Evolutionary conservation across 2,329 filamentous ascomycete genomes (phyloP), one percentile per base, ranked within the genome.

Genomic region (Paecilomyces variotii): DNA sequence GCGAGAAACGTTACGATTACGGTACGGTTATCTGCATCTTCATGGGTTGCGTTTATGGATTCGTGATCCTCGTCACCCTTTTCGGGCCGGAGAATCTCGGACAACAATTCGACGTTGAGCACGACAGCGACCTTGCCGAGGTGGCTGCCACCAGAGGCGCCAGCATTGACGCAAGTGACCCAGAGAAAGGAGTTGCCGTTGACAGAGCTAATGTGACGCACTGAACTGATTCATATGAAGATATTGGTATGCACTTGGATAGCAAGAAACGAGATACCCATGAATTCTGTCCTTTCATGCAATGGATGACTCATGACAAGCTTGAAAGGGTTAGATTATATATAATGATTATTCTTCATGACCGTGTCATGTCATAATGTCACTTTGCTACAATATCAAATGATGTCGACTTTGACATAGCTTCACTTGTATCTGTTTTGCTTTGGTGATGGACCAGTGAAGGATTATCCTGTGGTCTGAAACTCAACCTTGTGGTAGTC

Each of bases 11-110:
- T 2, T 90, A 87, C 71, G 77, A 90, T 60, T 95, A 95, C 65
- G 90, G 90, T 45, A 87, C 87, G 65, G 90, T 95, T 9, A 93
- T 96, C 63, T 90, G 87, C 69, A 94, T 95, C 68, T 96, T 96
- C 75, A 91, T 96, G 88, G 91, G 82, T 0, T 91, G 87, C 64
- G 90, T 95, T 0, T 96, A 79, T 65, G 82, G 76, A 1, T 87
- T 86, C 68, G 76, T 81, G 4, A 84, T 87, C 60, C 7, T 86
- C 2, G 59, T 77, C 56, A 77, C 75, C 26, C 68, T 78, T 27
- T 62, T 79, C 3, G 80, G 80, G 1, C 80, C 80, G 0, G 80
- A 82, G 67, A 73, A 74, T 53, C 61, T 79, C 30, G 76, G 74
- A n/a, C 69, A 74, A 4, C 72, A 76, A 53, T 77, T 82, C 62